Percentiles rank a stretch among this genome's conserved stretches.
These are phyloP conservation scores for Naganishia antarctica DNA, from an alignment of 768 basidiomycete species.

Conservation along the genomic window DNA sequence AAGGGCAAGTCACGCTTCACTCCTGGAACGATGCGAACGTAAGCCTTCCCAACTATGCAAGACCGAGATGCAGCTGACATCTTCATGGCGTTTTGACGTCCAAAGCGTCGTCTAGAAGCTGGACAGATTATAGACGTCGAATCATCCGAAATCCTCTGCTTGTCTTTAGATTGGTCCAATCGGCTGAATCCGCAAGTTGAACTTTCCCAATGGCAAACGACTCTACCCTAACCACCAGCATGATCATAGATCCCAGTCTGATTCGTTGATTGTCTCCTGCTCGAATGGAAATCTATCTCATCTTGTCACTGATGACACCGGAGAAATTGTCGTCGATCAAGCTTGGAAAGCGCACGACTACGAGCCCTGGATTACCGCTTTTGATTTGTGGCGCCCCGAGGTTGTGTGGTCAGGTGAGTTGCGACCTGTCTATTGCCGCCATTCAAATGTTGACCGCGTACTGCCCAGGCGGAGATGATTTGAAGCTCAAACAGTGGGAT, in stretches of 20 bases:
- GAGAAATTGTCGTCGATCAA: conserved; percentile 54
- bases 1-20: conserved; percentile 68
- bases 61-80: not conserved
- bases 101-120: conserved; percentile 34
- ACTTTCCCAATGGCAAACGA: no score
- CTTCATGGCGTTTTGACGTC: not conserved
- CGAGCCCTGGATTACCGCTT: conserved; percentile 90
- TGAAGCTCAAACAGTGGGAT: conserved; percentile 88
- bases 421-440: not conserved
- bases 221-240: no score
- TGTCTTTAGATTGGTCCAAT: conserved; percentile 91
- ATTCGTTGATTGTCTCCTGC: conserved; percentile 65
- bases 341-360: conserved; percentile 85
- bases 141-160: conserved; percentile 63
- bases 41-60: conserved; percentile 25
- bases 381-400: conserved; percentile 78
- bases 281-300: conserved; percentile 73
- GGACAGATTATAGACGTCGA: conserved; percentile 47
- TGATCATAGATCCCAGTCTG: conserved; percentile 31
- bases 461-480: conserved; percentile 78
- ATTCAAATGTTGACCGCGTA: not conserved
- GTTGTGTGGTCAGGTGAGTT: conserved; percentile 74
- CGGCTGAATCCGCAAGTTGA: conserved; percentile 49
- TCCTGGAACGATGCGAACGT: conserved; percentile 58
- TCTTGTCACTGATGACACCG: conserved; percentile 52